Evolutionary conservation across 768 basidiomycete genomes (phyloP).

Genomic region (Kwoniella europaea): DNA sequence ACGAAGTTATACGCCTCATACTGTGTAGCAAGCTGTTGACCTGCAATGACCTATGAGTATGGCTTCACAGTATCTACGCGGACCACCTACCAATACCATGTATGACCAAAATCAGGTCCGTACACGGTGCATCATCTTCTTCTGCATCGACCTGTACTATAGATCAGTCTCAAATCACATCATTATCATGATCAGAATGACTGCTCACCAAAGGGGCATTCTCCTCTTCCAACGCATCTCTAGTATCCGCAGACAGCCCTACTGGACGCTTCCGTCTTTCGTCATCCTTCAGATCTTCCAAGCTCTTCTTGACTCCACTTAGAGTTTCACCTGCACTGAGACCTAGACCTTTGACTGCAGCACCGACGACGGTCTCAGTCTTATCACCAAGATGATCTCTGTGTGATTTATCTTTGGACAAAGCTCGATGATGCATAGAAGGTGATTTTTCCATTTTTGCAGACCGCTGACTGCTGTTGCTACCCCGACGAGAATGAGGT

Average conservation of each 20-base stretch:
- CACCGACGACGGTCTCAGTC: constrained; percentile 19
- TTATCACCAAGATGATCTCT: constrained; percentile 10
- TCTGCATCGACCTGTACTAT: constrained; percentile 40
- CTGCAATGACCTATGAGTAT: constrained; percentile 1
- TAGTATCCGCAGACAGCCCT: constrained; percentile 23
- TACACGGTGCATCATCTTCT: constrained; percentile 56
- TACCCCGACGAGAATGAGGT: constrained; percentile 45
- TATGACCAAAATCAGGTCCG: constrained; percentile 61
- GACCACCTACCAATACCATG: constrained; percentile 60
- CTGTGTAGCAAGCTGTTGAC: constrained; percentile 58
- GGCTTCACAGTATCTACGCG: constrained; percentile 29
- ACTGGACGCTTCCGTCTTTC: constrained; percentile 16
- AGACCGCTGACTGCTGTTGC: constrained; percentile 35
- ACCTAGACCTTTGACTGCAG: constrained; percentile 28
- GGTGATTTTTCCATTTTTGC: constrained; percentile 21
- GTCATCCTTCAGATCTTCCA: constrained; percentile 35
- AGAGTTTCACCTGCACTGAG: constrained; percentile 30
- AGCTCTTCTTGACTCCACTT: constrained; percentile 30
- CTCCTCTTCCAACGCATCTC: constrained; percentile 54
- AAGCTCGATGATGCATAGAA: constrained; percentile 20
- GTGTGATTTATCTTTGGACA: constrained; percentile 8
- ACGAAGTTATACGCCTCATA: constrained; percentile 62
- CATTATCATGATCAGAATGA: too few species aligned
- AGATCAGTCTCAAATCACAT: constrained; percentile 16
- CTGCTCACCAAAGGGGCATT: constrained; percentile 48